Percentiles rank a stretch among this genome's conserved stretches.
Conservation (phyloP, 2,329 filamentous ascomycete genomes). For the Monilinia polystroma region DNA sequence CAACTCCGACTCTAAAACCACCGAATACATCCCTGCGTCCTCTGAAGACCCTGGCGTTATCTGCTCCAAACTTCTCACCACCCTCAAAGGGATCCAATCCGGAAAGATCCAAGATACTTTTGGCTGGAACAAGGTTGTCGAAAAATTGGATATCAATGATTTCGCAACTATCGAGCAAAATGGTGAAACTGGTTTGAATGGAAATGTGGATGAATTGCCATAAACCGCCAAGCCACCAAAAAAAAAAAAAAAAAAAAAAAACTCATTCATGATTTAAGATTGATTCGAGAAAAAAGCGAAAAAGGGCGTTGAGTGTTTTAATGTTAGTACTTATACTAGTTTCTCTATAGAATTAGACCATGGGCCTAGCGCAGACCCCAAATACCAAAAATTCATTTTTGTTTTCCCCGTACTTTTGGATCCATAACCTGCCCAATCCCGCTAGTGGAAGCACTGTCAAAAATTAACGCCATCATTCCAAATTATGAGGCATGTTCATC, state of each 20-base stretch:
- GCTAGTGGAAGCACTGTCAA: too few species aligned
- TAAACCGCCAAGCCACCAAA: too few species aligned
- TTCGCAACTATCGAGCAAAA: slow-evolving; percentile 32
- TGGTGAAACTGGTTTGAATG: slow-evolving; percentile 12
- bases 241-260: too few species aligned
- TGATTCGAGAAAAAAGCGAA: neutral
- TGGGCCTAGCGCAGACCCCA: too few species aligned
- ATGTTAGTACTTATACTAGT: neutral
- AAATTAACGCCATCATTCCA: too few species aligned
- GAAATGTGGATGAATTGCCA: too few species aligned
- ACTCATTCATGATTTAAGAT: slow-evolving; percentile 26
- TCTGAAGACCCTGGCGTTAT: slow-evolving; percentile 71
- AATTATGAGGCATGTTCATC: too few species aligned
- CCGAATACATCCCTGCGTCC: slow-evolving; percentile 54
- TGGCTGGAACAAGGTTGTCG: slow-evolving; percentile 40
- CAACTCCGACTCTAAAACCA: slow-evolving; percentile 50
- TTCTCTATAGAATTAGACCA: slow-evolving; percentile 4
- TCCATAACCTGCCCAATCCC: too few species aligned
- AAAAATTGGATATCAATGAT: slow-evolving; percentile 35
- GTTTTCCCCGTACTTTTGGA: too few species aligned
- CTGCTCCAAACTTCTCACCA: slow-evolving; percentile 68
- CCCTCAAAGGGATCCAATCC: slow-evolving; percentile 81
- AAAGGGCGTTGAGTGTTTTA: neutral
- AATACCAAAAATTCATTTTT: neutral
- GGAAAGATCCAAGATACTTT: slow-evolving; percentile 70